A percentile compares a stretch with the other conserved stretches of the same genome.
These are phyloP conservation scores for Drechslerella coelobrocha DNA, from an alignment of 2,329 filamentous ascomycete genomes.

Conservation along the genomic window DNA sequence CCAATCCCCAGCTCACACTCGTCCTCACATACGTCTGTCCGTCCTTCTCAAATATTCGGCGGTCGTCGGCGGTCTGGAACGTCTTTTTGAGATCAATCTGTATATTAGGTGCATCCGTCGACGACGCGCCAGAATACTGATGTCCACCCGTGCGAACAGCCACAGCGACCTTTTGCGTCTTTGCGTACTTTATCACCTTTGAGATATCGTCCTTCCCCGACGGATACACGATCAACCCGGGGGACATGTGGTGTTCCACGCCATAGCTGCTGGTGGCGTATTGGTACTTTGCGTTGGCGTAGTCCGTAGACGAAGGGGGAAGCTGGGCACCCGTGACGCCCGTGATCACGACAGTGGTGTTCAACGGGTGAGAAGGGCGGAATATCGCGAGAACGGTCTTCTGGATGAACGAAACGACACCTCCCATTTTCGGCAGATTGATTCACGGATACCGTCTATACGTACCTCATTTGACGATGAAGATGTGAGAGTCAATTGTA, in stretches of 20 bases:
- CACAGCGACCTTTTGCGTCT: slow-evolving; percentile 59
- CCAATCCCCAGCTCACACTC: slow-evolving; percentile 60
- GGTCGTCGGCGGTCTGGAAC: slow-evolving; percentile 57
- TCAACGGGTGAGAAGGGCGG: slow-evolving; percentile 5
- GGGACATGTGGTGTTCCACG: slow-evolving; percentile 60
- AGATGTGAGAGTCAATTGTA: too few relatives aligned
- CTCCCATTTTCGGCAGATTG: too few relatives aligned
- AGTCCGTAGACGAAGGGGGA: slow-evolving; percentile 39
- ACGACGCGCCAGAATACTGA: slow-evolving; percentile 63
- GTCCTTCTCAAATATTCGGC: slow-evolving; percentile 56
- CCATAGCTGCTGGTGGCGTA: slow-evolving; percentile 61
- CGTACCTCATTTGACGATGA: too few relatives aligned
- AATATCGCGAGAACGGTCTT: slow-evolving; percentile 14
- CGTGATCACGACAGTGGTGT: slow-evolving; percentile 20
- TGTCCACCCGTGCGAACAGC: slow-evolving; percentile 63
- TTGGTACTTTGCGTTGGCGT: slow-evolving; percentile 58
- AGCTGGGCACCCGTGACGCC: slow-evolving; percentile 20
- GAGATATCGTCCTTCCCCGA: slow-evolving; percentile 60
- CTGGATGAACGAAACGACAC: slow-evolving; percentile 32
- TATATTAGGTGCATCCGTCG: slow-evolving; percentile 61
- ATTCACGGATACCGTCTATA: too few relatives aligned
- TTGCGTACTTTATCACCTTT: slow-evolving; percentile 59
- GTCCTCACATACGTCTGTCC: slow-evolving; percentile 58
- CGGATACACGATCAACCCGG: slow-evolving; percentile 61
- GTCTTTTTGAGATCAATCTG: slow-evolving; percentile 61